Conservation (phyloP, 257 asterid genomes). For the Rauvolfia tetraphylla region DNA sequence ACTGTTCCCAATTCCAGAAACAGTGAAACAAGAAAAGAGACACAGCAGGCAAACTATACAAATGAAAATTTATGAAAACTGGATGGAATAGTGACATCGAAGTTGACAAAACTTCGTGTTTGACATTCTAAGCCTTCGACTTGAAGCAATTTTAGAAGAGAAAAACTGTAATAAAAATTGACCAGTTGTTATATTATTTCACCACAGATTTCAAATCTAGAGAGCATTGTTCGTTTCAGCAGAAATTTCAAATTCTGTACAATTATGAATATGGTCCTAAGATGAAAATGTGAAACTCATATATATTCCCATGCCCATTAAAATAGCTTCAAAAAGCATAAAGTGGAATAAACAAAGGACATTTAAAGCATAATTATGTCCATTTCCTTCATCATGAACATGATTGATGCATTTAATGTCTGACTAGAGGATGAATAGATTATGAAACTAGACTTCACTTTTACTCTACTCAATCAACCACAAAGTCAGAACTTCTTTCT, state of each 20-base stretch:
- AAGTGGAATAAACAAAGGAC: not conserved
- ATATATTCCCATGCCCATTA: slow-evolving; percentile 3
- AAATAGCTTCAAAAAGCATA: not conserved
- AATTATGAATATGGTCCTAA: not conserved
- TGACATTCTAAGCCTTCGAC: slow-evolving; percentile 7
- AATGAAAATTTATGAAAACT: not conserved
- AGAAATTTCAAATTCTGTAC: not conserved
- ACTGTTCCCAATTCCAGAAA: not conserved
- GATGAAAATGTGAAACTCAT: not conserved
- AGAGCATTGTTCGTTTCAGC: not conserved
- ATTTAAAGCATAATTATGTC: not conserved
- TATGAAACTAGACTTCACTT: not conserved
- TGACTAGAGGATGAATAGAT: not conserved
- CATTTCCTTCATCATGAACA: not conserved
- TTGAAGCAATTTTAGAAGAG: slow-evolving; percentile 4
- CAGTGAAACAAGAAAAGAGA: too few species aligned
- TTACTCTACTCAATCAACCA: not conserved
- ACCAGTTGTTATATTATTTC: not conserved
- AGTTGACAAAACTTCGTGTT: not conserved
- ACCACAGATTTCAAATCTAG: slow-evolving; percentile 2
- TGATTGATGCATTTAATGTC: slow-evolving; percentile 1
- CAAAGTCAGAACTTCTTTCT: not conserved
- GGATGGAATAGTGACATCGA: not conserved
- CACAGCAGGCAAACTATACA: not conserved
- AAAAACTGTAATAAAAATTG: not conserved